Conservation (phyloP, 345 rosid genomes). For the Citrus unshiu region DNA sequence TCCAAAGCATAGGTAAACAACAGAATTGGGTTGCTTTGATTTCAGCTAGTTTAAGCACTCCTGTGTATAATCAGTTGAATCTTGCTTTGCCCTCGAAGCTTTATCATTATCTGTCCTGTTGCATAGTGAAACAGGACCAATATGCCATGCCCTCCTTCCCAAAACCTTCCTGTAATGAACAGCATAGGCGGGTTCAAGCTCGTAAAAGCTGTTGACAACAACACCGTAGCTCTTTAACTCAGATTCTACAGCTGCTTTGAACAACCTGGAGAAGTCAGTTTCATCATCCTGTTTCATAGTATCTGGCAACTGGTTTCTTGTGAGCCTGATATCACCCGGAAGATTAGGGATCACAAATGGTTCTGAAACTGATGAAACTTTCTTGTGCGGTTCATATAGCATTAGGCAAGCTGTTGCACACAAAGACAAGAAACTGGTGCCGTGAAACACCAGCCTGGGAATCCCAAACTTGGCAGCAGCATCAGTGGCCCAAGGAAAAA, state of each 20-base stretch:
- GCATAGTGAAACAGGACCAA: conserved; percentile 53
- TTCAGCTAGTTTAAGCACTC: conserved; percentile 46
- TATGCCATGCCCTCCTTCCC: conserved; percentile 49
- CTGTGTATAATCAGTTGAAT: conserved; percentile 14
- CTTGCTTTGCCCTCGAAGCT: conserved; percentile 28
- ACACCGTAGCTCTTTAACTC: conserved; percentile 55
- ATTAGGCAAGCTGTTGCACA: conserved; percentile 25
- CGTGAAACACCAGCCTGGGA: conserved; percentile 53
- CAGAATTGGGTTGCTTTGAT: conserved; percentile 31
- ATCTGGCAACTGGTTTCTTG: conserved; percentile 32
- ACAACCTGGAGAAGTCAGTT: conserved; percentile 8
- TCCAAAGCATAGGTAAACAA: conserved; percentile 45
- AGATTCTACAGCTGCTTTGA: conserved; percentile 25
- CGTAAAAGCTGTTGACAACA: conserved; percentile 64
- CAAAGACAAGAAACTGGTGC: conserved; percentile 37
- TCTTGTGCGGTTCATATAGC: conserved; percentile 40
- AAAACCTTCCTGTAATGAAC: conserved; percentile 36
- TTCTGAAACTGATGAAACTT: conserved; percentile 33
- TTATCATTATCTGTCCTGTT: conserved; percentile 24
- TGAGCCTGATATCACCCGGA: conserved; percentile 42
- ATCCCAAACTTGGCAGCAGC: conserved; percentile 44
- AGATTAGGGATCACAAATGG: conserved; percentile 42
- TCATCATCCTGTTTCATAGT: neutral
- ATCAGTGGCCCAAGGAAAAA: conserved; percentile 56
- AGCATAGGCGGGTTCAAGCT: conserved; percentile 56